These are phyloP conservation scores for Platanus orientalis DNA, from an alignment of 164 flowering plant species.

Conservation along the genomic window DNA sequence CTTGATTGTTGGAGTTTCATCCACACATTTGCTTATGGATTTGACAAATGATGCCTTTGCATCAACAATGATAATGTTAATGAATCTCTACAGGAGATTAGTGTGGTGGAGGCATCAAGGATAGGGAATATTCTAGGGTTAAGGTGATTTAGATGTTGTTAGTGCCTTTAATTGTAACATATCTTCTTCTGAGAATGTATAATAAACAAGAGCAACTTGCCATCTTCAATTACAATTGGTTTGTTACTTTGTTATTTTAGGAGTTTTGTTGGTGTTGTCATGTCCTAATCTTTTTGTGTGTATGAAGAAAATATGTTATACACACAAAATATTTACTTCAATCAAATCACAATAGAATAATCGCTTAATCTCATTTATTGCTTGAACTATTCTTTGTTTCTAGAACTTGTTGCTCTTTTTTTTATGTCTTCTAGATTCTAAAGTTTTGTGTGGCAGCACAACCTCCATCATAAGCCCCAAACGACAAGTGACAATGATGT, in stretches of 20 bases:
- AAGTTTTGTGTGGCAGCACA: slow-evolving; percentile 82
- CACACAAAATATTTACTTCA: background rate
- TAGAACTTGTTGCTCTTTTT: slow-evolving; percentile 6
- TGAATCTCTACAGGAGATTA: slow-evolving; percentile 44
- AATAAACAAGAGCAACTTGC: background rate
- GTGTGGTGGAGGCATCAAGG: slow-evolving; percentile 50
- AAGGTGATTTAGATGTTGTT: slow-evolving; percentile 32
- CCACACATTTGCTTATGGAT: too few relatives aligned
- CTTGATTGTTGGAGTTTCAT: too few relatives aligned
- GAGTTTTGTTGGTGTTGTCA: too few relatives aligned
- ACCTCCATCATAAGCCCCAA: slow-evolving; percentile 92
- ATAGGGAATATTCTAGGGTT: slow-evolving; percentile 23
- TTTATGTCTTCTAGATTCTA: slow-evolving; percentile 27
- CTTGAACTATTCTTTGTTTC: background rate
- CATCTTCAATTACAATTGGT: too few relatives aligned
- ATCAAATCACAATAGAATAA: background rate
- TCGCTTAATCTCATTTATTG: background rate
- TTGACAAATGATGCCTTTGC: too few relatives aligned
- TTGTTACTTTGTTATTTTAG: too few relatives aligned
- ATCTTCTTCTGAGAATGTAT: slow-evolving; percentile 16
- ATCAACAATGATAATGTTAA: too few relatives aligned
- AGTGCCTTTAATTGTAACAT: slow-evolving; percentile 21
- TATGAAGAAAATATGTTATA: background rate
- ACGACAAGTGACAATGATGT: slow-evolving; percentile 88
- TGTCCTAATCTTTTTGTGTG: too few relatives aligned